Base-by-base conservation (phyloP, 192 early-diverging fungal genomes). In the Phycomyces nitens region DNA sequence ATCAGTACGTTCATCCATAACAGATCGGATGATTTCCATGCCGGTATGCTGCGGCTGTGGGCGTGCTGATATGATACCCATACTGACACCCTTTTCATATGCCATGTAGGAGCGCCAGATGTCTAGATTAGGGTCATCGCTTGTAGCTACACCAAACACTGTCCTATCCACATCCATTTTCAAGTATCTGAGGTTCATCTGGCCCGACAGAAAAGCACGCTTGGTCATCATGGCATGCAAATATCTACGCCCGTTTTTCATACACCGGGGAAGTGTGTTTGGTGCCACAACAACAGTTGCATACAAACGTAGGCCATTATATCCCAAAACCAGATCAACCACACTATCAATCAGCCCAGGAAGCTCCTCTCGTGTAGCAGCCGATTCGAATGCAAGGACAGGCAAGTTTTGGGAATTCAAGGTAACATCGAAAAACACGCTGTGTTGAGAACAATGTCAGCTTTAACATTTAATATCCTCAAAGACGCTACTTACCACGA, bases 371-470 rank as follows among this genome's bases (percentile, higher is more conserved):
- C 67, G 76, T 21, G 75, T 54, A 29, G 81, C 78, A 38, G 70
- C 76, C 29, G 87, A 80, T 73, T 94, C 92, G 24, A 80, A 78
- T 0, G 86, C 76, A 34, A 92, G 68, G 24, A 94, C 85, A 10
- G 91, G 89, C 38, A 94, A 74, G 62, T 87, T 80, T 50, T 92
- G 85, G 50, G 86, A 85, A 60, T 90, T 88, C 29, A 87, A 68
- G 34, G 75, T 71, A 49, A 88, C 74, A 47, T 89, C 86, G 51
- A 92, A 92, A 2, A 80, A 74, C 9, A 82, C 80, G 54, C 83
- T 85, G 70, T n/a, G n/a, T n/a, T n/a, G n/a, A n/a, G n/a, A n/a
- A n/a, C n/a, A n/a, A n/a, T n/a, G n/a, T n/a, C n/a, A n/a, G n/a
- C n/a, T n/a, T n/a, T n/a, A 34, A 34, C 29, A 34, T 34, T 34